Percentiles rank a stretch among this genome's conserved stretches.
Conservation (phyloP, 2,329 filamentous ascomycete genomes). For the Ceratocystis huliohia region DNA sequence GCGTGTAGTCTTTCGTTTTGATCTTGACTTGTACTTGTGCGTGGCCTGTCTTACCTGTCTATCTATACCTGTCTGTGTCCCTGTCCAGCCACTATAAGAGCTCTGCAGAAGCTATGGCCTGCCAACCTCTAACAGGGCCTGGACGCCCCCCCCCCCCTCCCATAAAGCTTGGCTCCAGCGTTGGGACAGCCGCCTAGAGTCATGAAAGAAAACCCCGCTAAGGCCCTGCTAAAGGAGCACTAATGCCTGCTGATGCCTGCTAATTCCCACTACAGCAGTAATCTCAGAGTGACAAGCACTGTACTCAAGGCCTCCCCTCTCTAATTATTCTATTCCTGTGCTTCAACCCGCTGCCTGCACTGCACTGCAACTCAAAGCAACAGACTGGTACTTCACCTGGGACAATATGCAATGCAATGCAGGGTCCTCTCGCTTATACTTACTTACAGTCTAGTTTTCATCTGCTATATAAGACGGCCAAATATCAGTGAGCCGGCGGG, state of each 20-base stretch:
- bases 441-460: not conserved
- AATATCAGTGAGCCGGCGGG: too few species aligned
- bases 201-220: not conserved
- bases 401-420: not conserved
- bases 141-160: not conserved
- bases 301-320: not conserved
- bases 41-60: not conserved
- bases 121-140: not conserved
- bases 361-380: not conserved
- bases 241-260: too few species aligned
- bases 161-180: not conserved
- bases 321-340: too few species aligned
- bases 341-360: not conserved
- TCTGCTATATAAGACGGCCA: too few species aligned
- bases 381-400: too few species aligned
- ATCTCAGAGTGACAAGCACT: not conserved
- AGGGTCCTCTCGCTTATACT: constrained; percentile 2
- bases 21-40: not conserved
- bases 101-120: constrained; percentile 3
- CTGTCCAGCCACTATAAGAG: not conserved
- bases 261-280: not conserved
- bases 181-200: not conserved
- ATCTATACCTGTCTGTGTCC: not conserved
- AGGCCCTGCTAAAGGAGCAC: not conserved
- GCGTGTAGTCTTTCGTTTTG: not conserved